These are phyloP conservation scores for Solanum microdontum DNA, from an alignment of 257 asterid species.

Conservation along the genomic window DNA sequence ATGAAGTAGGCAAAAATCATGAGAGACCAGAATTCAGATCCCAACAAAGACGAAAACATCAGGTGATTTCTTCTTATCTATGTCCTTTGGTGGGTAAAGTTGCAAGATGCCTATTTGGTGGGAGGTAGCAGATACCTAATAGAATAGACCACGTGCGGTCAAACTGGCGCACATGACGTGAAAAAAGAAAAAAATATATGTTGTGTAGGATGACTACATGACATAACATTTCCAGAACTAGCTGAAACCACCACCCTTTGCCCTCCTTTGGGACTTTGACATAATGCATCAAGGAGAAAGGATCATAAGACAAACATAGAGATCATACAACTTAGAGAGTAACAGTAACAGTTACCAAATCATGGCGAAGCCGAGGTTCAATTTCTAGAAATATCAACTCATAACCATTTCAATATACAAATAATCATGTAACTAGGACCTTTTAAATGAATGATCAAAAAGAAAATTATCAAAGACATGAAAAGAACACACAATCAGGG, in stretches of 20 bases:
- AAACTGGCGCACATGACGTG: neutral
- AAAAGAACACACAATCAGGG: neutral
- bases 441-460: neutral
- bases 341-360: neutral
- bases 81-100: neutral
- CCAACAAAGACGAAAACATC: neutral
- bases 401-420: neutral
- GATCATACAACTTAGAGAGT: neutral
- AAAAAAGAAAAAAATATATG: neutral
- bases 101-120: neutral
- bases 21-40: neutral
- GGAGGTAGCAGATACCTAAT: neutral
- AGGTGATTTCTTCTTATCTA: neutral
- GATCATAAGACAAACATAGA: neutral
- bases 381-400: neutral
- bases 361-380: neutral
- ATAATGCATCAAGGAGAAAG: neutral
- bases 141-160: neutral
- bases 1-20: neutral
- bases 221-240: neutral
- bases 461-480: neutral
- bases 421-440: neutral
- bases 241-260: neutral
- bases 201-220: neutral
- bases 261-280: neutral